Evolutionary conservation across 352 stramenopile genomes (phyloP).

Genomic region (Pythium insidiosum): DNA sequence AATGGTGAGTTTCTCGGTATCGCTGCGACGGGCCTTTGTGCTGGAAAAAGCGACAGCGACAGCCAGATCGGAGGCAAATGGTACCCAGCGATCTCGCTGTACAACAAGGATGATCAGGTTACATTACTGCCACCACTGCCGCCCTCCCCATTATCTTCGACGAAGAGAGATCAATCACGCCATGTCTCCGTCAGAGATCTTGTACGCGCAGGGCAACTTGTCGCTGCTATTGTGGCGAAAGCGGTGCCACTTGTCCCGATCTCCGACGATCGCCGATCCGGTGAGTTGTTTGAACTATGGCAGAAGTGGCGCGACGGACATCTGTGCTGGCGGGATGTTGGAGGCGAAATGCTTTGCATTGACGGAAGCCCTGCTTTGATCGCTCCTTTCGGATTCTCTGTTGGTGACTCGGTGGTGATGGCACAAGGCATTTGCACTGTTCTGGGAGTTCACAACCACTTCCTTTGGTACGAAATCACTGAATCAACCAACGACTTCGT

Average conservation of each 20-base stretch:
- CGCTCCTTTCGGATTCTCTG: slow-evolving; percentile 25
- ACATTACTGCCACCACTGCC: slow-evolving; percentile 45
- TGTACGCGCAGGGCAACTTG: no score
- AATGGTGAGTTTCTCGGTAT: slow-evolving; percentile 85
- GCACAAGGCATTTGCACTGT: slow-evolving; percentile 48
- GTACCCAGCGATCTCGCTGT: slow-evolving; percentile 88
- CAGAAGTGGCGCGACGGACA: slow-evolving; percentile 1
- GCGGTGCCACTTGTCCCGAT: no score
- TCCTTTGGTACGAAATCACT: slow-evolving; percentile 55
- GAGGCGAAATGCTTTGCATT: neutral
- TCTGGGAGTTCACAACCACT: slow-evolving; percentile 47
- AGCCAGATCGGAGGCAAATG: slow-evolving; percentile 29
- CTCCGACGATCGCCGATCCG: no score
- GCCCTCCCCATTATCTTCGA: neutral
- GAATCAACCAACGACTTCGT: neutral
- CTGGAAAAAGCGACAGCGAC: slow-evolving; percentile 2
- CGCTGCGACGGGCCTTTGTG: slow-evolving; percentile 62
- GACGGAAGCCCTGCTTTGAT: neutral
- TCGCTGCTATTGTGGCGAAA: no score
- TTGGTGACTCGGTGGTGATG: slow-evolving; percentile 53
- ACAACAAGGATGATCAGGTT: slow-evolving; percentile 89
- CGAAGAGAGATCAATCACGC: no score
- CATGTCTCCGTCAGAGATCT: no score
- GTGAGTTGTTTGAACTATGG: neutral
- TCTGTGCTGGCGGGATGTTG: slow-evolving; percentile 10